Conservation (phyloP, 179 eudicot species). For the Amaranthus tricolor region DNA sequence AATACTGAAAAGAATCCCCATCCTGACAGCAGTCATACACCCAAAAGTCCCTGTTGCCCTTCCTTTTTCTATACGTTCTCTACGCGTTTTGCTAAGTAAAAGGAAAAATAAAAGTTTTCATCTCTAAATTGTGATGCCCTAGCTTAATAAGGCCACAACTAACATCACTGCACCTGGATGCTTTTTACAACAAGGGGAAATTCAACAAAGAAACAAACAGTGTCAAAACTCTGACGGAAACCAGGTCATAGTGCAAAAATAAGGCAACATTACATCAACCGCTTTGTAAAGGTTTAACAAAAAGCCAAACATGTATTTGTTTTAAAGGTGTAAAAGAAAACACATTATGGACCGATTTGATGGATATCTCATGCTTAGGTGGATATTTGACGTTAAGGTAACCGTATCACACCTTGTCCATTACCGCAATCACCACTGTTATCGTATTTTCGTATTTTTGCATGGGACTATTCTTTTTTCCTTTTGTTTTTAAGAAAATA, state of each 20-base stretch:
- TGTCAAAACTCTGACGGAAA: not conserved
- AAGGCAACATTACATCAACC: too few relatives aligned
- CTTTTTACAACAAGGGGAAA: conserved; percentile 5
- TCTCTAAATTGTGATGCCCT: conserved; percentile 4
- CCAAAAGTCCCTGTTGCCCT: conserved; percentile 31
- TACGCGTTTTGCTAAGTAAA: not conserved
- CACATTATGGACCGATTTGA: too few relatives aligned
- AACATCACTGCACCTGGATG: conserved; percentile 19
- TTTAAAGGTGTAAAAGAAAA: too few relatives aligned
- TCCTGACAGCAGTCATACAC: conserved; percentile 32
- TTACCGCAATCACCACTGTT: too few relatives aligned
- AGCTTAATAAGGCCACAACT: not conserved
- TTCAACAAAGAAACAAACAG: not conserved
- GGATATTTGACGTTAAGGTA: too few relatives aligned
- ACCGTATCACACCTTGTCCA: too few relatives aligned
- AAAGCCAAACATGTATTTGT: too few relatives aligned
- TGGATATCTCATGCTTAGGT: too few relatives aligned
- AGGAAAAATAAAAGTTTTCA: not conserved
- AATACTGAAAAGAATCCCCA: conserved; percentile 53
- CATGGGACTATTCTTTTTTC: not conserved
- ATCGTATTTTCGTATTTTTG: too few relatives aligned
- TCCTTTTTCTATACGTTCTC: conserved; percentile 5
- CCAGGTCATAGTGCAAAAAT: not conserved
- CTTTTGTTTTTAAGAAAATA: not conserved
- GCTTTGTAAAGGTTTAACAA: too few relatives aligned